Base-by-base conservation (phyloP, 2,329 filamentous ascomycete species). In the Didymella keratinophila region DNA sequence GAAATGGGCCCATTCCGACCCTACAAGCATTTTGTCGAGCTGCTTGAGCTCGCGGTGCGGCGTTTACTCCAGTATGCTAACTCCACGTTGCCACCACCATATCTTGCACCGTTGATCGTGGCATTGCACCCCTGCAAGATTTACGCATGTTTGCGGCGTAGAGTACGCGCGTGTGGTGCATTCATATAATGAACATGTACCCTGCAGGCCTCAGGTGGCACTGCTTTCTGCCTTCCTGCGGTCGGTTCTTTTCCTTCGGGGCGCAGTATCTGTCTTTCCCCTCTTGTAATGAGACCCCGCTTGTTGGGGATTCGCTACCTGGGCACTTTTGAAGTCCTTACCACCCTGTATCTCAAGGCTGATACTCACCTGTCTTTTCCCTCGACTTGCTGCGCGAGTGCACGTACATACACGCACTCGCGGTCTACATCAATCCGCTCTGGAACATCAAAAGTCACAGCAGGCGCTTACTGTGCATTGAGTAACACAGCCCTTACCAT, bases 171-270 rank as follows among this genome's bases (percentile, higher is more conserved):
- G 61, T 62, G 63, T 64, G 56, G 66, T 70, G 66, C 61, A 51
- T 64, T 70, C 68, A 71, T 74, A 74, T 74, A 74, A 60, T 57
- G 56, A 67, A 60, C 62, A 51, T 61, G 67, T 64, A 65, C 64
- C 65, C 69, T 73, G 67, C 71, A 71, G 67, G 65, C 66, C 62
- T 63, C 60, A 65, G 63, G 71, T 73, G 48, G 64, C 62, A 74
- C 72, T 65, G 52, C 55, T 57, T 66, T 65, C 66, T 67, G 58
- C 64, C 64, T 67, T 67, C 50, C 61, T 60, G 65, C 58, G 52
- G 63, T 62, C 53, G 61, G 55, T 60, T 47, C 54, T 64, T 61
- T 62, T 36, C 50, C 58, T 68, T 61, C 43, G 63, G 50, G 65
- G 66, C 62, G 65, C 64, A 66, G 63, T 63, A 49, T 30, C 56